These are phyloP conservation scores for Lentinula sp. DNA, from an alignment of 768 basidiomycete species.

Conservation along the genomic window DNA sequence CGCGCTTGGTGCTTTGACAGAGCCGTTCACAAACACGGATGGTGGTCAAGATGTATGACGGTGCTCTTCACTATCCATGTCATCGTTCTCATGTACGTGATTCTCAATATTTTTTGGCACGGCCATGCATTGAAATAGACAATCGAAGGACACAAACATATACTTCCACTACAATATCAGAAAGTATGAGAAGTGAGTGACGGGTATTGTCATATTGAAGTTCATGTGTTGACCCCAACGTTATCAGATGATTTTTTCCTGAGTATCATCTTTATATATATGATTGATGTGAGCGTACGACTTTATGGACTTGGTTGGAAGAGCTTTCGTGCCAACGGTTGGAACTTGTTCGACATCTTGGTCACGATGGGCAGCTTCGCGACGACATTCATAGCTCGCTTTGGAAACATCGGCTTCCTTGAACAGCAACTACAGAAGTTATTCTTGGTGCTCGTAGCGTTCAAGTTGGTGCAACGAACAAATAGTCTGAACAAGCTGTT, in stretches of 20 bases:
- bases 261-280: constrained; percentile 61
- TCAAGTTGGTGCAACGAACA: constrained; percentile 90
- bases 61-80: constrained; percentile 78
- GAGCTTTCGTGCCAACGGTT: constrained; percentile 85
- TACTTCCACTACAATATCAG: constrained; percentile 38
- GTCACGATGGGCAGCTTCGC: constrained; percentile 77
- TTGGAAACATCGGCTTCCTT: constrained; percentile 38
- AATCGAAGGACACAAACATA: constrained; percentile 73
- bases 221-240: neutral
- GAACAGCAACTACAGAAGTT: constrained; percentile 76
- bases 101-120: neutral
- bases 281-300: constrained; percentile 73
- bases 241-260: constrained; percentile 54
- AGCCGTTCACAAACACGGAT: constrained; percentile 87
- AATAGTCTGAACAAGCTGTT: constrained; percentile 90
- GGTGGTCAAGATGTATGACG: constrained; percentile 84
- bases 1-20: constrained; percentile 89
- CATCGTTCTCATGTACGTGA: constrained; percentile 68
- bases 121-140: neutral
- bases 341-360: constrained; percentile 89
- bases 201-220: neutral
- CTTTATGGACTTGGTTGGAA: constrained; percentile 77
- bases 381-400: constrained; percentile 71
- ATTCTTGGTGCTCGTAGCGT: constrained; percentile 87
- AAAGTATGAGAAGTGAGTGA: constrained; percentile 55